Base-by-base conservation (phyloP, 2,329 filamentous ascomycete species). In the Ophiosphaerella korrae region DNA sequence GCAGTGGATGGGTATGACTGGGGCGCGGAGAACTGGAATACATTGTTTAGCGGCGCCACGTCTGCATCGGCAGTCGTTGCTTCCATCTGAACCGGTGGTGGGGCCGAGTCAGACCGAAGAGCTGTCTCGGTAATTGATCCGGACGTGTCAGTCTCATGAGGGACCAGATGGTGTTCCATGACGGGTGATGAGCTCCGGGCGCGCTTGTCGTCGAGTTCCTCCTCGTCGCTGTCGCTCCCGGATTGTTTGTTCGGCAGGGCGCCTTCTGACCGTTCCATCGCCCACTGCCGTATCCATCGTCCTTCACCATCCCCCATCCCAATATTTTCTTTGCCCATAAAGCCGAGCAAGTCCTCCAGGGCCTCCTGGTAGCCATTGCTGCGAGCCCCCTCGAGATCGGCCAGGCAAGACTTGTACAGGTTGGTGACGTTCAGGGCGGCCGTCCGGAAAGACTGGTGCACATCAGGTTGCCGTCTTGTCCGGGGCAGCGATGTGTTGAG, bases 341-440 rank as follows among this genome's bases (percentile, higher is more conserved):
- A 95, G 13, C 81, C 76, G n/a, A 97, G 77, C 5, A 99, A 79
- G 61, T 97, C 93, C 58, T 97, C 91, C 33, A 99, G 79, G 33
- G 92, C 95, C 69, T 97, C 92, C 72, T 97, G 92, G 65, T 97
- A 97, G 23, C 94, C 94, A 34, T 92, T 88, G 43, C 84, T 78
- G 42, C 90, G 86, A 40, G 91, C 86, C 65, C 87, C 87, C 42
- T 87, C 82, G 71, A 94, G 87, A 42, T 90, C 89, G 29, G 86
- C 81, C 11, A 90, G 88, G 3, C 93, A 93, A 34, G 88, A 92
- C 76, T 96, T 97, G 79, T 97, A 97, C 12, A 99, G 86, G 68
- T 95, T 96, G 41, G 94, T 97, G 48, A 97, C 92, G 5, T 92
- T 96, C 31, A 97, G 82, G 16, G 94, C 94, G 31, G 94, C 94